A percentile compares a stretch with the other conserved stretches of the same genome.
These are phyloP conservation scores for Bolboschoenoplectus hybrid DNA, from an alignment of 202 grass and related monocot species.

Conservation along the genomic window DNA sequence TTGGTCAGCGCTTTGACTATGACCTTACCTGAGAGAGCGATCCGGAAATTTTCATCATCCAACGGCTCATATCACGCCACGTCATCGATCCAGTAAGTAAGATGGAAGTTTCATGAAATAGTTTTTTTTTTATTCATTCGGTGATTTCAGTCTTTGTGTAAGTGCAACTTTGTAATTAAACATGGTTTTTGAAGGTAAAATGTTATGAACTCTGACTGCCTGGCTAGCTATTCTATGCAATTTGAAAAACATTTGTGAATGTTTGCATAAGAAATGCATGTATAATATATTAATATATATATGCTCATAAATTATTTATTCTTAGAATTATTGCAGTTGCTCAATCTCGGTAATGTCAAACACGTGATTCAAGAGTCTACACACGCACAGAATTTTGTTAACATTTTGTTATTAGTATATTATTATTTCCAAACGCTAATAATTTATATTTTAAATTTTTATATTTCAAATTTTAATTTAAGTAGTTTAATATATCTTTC, in stretches of 20 bases:
- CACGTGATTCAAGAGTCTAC: not conserved
- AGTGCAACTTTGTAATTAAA: not conserved
- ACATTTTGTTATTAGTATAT: no score
- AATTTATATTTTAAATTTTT: no score
- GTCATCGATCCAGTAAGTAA: not conserved
- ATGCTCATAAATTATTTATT: not conserved
- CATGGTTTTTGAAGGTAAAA: not conserved
- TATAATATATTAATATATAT: no score
- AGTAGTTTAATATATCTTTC: no score
- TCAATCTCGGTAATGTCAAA: not conserved
- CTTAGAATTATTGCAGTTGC: not conserved
- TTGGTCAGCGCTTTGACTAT: conserved; percentile 34
- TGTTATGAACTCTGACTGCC: not conserved
- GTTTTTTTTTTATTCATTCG: not conserved
- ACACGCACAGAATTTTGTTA: no score
- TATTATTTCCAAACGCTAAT: no score
- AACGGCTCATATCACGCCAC: not conserved
- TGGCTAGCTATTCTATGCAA: not conserved
- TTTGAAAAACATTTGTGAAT: not conserved
- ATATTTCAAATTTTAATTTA: no score
- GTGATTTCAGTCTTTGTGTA: no score
- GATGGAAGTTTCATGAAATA: not conserved
- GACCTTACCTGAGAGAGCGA: not conserved
- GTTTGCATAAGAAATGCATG: not conserved
- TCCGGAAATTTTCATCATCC: not conserved